Base-by-base conservation (phyloP, 2,329 filamentous ascomycete genomes). In the Leptographium flavum region DNA sequence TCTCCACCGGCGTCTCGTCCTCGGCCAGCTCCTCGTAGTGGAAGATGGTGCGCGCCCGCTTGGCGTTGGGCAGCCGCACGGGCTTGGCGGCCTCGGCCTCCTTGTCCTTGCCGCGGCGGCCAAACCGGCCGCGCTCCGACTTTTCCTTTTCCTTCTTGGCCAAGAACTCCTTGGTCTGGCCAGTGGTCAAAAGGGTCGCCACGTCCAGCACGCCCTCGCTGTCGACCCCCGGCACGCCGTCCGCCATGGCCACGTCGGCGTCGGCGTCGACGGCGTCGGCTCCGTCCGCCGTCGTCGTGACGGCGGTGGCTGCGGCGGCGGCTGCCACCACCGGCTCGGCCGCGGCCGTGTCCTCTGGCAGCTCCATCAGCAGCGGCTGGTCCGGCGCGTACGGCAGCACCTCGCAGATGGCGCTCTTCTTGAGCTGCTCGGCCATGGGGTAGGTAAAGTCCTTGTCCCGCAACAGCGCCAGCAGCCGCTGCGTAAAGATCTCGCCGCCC, bases 401-500 rank as follows among this genome's bases (percentile, higher is more conserved):
- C 59, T 83, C 79, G 57, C 79, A 82, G 43, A 83, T 73, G 32
- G 63, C 54, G 53, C 75, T 83, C 63, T 69, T 76, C 65, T 83
- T 83, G 48, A 83, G 61, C 60, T 83, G 76, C 63, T 83, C 79
- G 1, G 76, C 76, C 76, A 83, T 83, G 36, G 82, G 75, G 49
- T 70, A 65, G 19, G 68, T 74, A 52, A 83, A 80, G 4, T 67
- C 67, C 57, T 78, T 73, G 38, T 61, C 59, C 51, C 69, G 61
- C 39, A 96, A 67, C 47, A 92, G 68, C 53, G 81, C 71, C 31
- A 76, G 61, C 30, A 96, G 70, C 48, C 77, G 73, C 53, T 74
- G 72, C 1, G 90, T 95, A 68, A 96, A 87, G 3, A 83, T 76
- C 55, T 94, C 84, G 35, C 92, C 92, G 52, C 92, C 92, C 49